Percentiles rank a stretch among this genome's conserved stretches.
Conservation (phyloP, 2,329 filamentous ascomycete species). For the Elsinoe fawcettii region DNA sequence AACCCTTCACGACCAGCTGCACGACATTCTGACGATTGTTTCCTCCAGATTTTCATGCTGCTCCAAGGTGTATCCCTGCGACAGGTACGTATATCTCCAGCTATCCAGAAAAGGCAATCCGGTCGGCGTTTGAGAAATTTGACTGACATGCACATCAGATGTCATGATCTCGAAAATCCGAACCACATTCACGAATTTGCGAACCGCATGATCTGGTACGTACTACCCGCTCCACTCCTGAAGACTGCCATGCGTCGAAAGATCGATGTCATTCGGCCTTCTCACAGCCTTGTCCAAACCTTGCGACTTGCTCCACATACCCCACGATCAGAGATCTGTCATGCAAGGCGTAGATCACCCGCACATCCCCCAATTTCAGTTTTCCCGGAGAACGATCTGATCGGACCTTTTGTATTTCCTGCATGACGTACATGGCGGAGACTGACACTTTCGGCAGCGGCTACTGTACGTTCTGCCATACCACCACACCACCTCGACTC, state of each 20-base stretch:
- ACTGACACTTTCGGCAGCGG: conserved; percentile 16
- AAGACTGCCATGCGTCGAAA: neutral
- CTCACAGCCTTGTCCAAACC: neutral
- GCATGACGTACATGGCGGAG: neutral
- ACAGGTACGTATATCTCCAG: conserved; percentile 36
- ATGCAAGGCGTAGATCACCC: neutral
- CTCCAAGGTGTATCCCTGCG: conserved; percentile 49
- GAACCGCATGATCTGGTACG: conserved; percentile 68
- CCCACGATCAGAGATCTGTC: neutral
- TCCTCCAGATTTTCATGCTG: conserved; percentile 49
- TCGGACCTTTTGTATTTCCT: neutral
- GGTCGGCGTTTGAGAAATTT: conserved; percentile 8
- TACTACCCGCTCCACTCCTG: conserved; percentile 9
- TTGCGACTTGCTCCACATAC: conserved; percentile 5
- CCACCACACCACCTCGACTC: neutral
- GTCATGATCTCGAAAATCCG: conserved; percentile 59
- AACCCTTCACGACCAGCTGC: neutral
- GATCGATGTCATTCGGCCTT: neutral
- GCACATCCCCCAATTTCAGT: neutral
- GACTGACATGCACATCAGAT: conserved; percentile 37
- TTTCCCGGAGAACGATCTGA: neutral
- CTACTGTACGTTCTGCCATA: conserved; percentile 15
- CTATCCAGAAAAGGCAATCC: neutral
- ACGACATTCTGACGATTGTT: conserved; percentile 12
- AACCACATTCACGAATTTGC: conserved; percentile 75